phyloP scores from a whole-genome alignment of 2,329 filamentous ascomycete species.

The Fusarium temperatum region DNA sequence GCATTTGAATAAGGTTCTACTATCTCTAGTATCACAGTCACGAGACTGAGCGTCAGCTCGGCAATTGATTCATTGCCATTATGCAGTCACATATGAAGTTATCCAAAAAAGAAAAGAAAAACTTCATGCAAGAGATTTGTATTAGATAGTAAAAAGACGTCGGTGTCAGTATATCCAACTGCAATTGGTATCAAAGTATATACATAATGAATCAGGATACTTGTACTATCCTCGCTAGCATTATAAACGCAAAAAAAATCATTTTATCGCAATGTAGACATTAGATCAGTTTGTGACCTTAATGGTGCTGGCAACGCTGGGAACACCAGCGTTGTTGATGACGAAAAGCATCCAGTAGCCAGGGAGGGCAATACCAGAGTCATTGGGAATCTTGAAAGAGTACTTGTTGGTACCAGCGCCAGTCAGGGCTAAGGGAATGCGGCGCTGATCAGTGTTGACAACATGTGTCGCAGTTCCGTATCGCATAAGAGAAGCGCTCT shows the following conservation, averaged over 20 bases:
- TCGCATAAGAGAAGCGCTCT: slow-evolving; percentile 25
- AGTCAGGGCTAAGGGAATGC: slow-evolving; percentile 17
- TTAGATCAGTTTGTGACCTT: slow-evolving; percentile 17
- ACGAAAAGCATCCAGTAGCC: slow-evolving; percentile 39
- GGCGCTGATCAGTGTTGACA: slow-evolving; percentile 37
- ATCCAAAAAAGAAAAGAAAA: neutral
- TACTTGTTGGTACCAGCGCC: slow-evolving; percentile 26
- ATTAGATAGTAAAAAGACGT: neutral
- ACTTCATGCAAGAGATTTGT: neutral
- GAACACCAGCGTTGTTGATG: slow-evolving; percentile 25
- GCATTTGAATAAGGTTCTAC: neutral
- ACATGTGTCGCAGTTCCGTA: slow-evolving; percentile 34
- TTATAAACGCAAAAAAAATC: neutral
- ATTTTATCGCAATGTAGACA: neutral
- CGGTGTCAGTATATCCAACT: neutral
- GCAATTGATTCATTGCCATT: neutral
- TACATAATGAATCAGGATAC: slow-evolving; percentile 2
- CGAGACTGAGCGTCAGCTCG: neutral
- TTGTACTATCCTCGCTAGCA: neutral
- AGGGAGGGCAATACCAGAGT: slow-evolving; percentile 29
- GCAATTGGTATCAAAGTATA: slow-evolving; percentile 2
- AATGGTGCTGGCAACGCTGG: slow-evolving; percentile 31
- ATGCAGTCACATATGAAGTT: neutral
- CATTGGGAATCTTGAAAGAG: slow-evolving; percentile 21
- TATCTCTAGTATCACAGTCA: neutral